Conservation (phyloP, 176 grass and related monocot species). For the Carex littledalei region DNA sequence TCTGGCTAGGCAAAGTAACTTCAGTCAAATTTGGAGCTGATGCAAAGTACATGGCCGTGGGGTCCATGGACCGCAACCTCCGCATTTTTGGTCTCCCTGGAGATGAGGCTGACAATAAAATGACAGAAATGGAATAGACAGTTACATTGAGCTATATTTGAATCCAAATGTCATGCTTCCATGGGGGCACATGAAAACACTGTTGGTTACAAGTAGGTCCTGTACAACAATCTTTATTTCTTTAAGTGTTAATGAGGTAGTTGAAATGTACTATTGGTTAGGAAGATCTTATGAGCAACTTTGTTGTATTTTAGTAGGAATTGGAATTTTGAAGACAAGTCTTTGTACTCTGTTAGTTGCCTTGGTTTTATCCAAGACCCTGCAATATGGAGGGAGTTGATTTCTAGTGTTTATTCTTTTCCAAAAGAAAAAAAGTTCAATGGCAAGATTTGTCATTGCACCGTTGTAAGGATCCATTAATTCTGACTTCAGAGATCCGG, state of each 20-base stretch:
- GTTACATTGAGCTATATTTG: background rate
- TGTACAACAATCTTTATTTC: constrained; percentile 9
- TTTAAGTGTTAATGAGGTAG: constrained; percentile 6
- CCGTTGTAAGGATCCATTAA: constrained; percentile 80
- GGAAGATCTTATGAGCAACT: background rate
- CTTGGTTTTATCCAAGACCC: background rate
- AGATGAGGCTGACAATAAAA: constrained; percentile 40
- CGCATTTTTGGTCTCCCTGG: constrained; percentile 89
- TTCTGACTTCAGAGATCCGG: background rate
- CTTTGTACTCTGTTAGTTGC: background rate
- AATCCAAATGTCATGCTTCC: background rate
- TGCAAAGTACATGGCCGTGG: constrained; percentile 71
- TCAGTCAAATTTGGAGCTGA: constrained; percentile 78
- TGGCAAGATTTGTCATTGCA: background rate
- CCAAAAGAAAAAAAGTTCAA: background rate
- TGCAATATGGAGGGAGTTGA: background rate
- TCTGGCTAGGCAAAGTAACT: constrained; percentile 64
- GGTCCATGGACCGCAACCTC: constrained; percentile 96
- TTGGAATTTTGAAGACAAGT: background rate
- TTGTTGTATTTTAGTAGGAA: constrained; percentile 4
- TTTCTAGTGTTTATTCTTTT: background rate
- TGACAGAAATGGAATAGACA: constrained; percentile 11
- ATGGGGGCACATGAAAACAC: background rate
- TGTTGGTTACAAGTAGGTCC: background rate
- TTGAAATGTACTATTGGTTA: constrained; percentile 14